Base-by-base conservation (phyloP, 2,329 filamentous ascomycete genomes). In the Penicillium sp. region DNA sequence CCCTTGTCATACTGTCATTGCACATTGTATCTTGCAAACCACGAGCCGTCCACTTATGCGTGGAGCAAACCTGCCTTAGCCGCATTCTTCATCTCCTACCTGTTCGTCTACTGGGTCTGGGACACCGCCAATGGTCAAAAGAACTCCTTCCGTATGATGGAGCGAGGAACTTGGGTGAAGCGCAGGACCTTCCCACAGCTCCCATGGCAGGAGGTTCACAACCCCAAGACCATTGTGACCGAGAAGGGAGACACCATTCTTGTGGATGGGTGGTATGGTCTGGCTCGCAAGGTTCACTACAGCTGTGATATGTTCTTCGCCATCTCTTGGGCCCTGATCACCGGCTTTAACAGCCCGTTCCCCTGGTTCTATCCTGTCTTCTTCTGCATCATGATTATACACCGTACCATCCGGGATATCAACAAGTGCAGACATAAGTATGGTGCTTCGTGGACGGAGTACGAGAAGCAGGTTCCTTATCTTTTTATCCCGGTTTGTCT, bases 1-100 rank as follows among this genome's bases (percentile, higher is more conserved):
- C 92, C 92, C 6, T 83, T 96, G 55, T 91, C 87, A 29, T 96
- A 96, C 82, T 96, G 91, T 78, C 92, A 96, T 80, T 95, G 90
- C 82, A 93, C 90, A 37, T 84, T 96, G 65, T 96, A 90, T 77
- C 83, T 96, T 35, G 91, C 91, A 60, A 91, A 88, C 73, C 91
- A 95, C 72, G 76, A 89, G 65, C 90, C 92, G 0, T 82, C 85
- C 29, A 85, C 84, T 49, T 96, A 96, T 75, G 81, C 80, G 31
- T 92, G 89, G 88, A 90, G 90, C 65, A 84, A 82, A 49, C 84
- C 80, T 60, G 84, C 84, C 7, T 81, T 96, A 7, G 78, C 74
- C 3, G 75, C 79, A 26, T 80, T 95, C 52, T 91, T 84, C 66
- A 71, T 80, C 39, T 79, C 81, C n/a, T 96, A 96, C 71, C 76